These are phyloP conservation scores for Oryza meridionalis DNA, from an alignment of 176 grass and related monocot genomes.

Conservation along the genomic window DNA sequence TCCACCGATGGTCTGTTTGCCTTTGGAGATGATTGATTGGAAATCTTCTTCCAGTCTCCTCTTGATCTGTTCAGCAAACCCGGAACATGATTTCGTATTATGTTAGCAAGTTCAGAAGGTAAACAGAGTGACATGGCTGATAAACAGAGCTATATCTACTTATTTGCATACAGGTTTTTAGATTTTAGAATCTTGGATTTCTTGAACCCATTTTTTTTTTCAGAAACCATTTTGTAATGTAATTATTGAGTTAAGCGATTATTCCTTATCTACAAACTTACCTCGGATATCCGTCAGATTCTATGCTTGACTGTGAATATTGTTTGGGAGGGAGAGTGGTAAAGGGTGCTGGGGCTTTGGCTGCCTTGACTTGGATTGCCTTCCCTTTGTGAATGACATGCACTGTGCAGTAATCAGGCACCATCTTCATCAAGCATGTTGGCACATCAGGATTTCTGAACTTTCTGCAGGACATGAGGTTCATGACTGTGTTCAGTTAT, in stretches of 20 bases:
- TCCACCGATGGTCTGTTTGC: slow-evolving; percentile 50
- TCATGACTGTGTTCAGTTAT: slow-evolving; percentile 41
- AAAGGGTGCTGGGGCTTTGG: slow-evolving; percentile 55
- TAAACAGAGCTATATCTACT: slow-evolving; percentile 26
- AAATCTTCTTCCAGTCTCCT: slow-evolving; percentile 47
- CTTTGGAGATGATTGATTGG: slow-evolving; percentile 51
- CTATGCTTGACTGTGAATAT: slow-evolving; percentile 44
- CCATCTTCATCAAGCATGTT: slow-evolving; percentile 80
- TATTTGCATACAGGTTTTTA: not conserved
- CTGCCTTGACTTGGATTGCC: slow-evolving; percentile 64
- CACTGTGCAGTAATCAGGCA: slow-evolving; percentile 81
- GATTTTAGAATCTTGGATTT: slow-evolving; percentile 12
- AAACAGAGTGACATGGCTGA: slow-evolving; percentile 9
- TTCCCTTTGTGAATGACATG: slow-evolving; percentile 90
- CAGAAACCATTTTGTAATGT: not conserved
- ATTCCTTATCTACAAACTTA: slow-evolving; percentile 29
- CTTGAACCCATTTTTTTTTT: slow-evolving; percentile 2
- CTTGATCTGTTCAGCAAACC: slow-evolving; percentile 36
- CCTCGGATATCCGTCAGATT: slow-evolving; percentile 61
- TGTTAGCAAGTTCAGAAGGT: slow-evolving; percentile 11
- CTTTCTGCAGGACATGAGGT: slow-evolving; percentile 58
- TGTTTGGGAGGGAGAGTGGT: slow-evolving; percentile 58
- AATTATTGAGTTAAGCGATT: not conserved
- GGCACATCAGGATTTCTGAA: slow-evolving; percentile 83
- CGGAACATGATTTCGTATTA: not conserved